A percentile compares a stretch with the other conserved stretches of the same genome.
phyloP scores from a whole-genome alignment of 2,329 filamentous ascomycete genomes.

The Fusarium palustre region DNA sequence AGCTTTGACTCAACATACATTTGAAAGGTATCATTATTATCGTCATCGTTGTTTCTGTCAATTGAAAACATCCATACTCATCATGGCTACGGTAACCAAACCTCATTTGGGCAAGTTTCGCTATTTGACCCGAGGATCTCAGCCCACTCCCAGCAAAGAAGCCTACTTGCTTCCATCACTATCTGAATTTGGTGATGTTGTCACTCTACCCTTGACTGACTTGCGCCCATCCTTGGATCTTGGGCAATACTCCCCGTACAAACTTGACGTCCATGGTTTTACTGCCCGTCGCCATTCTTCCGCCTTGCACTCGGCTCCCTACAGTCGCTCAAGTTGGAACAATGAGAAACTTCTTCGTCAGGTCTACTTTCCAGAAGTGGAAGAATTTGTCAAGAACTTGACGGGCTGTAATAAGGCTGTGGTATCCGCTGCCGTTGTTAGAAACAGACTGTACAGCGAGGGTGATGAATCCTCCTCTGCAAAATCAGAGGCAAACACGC shows the following conservation, averaged over 20 bases:
- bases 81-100: background rate
- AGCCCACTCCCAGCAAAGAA: background rate
- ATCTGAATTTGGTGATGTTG: constrained; percentile 4
- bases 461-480: background rate
- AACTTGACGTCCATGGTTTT: background rate
- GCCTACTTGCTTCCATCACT: constrained; percentile 5
- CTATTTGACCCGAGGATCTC: background rate
- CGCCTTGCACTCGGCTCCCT: background rate
- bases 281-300: constrained; percentile 3
- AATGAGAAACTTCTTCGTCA: constrained; percentile 6
- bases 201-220: constrained; percentile 2
- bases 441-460: constrained; percentile 9
- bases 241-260: constrained; percentile 1
- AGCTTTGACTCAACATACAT: background rate
- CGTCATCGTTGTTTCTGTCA: background rate
- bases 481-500: background rate
- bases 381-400: background rate
- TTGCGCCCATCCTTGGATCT: constrained; percentile 1
- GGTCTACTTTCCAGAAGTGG: constrained; percentile 3
- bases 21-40: background rate
- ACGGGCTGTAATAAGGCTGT: constrained; percentile 8
- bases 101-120: background rate
- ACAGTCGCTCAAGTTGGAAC: constrained; percentile 3
- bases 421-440: constrained; percentile 4
- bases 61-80: background rate